Percentiles rank a stretch among this genome's conserved stretches.
Evolutionary conservation across 257 asterid genomes (phyloP).

Genomic region (Jaltomata sinuosa): DNA sequence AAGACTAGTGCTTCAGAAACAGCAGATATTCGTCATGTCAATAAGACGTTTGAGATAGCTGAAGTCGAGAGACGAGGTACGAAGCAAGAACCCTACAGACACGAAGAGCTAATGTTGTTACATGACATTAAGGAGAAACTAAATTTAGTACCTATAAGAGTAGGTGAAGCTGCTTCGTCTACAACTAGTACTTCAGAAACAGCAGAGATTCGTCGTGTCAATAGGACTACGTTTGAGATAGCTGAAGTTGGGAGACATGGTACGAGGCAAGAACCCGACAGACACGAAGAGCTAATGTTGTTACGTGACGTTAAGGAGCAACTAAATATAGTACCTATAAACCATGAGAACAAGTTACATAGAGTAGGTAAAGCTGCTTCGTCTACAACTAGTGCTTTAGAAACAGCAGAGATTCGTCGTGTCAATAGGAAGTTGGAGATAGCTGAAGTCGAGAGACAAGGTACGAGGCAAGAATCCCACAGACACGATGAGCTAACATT

Average conservation of each 20-base stretch:
- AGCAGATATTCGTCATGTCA: constrained; percentile 11
- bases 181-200: constrained; percentile 11
- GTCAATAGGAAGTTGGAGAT: constrained; percentile 23
- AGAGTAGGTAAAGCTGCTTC: constrained; percentile 25
- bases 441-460: constrained; percentile 21
- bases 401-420: constrained; percentile 7
- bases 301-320: constrained; percentile 57
- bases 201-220: constrained; percentile 8
- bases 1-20: constrained; percentile 11
- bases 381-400: constrained; percentile 15
- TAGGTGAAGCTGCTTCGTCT: too few species aligned
- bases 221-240: constrained; percentile 19
- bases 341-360: constrained; percentile 18
- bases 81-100: constrained; percentile 9
- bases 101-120: constrained; percentile 43
- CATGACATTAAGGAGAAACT: constrained; percentile 48
- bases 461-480: not conserved
- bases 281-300: constrained; percentile 45
- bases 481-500: constrained; percentile 43
- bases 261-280: not conserved
- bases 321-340: constrained; percentile 27
- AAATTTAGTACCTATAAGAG: constrained; percentile 23
- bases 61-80: constrained; percentile 20
- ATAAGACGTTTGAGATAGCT: constrained; percentile 23
- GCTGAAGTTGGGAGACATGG: constrained; percentile 23